Base-by-base conservation (phyloP, 73 alveolate genomes). In the Paramecium primaurelia region DNA sequence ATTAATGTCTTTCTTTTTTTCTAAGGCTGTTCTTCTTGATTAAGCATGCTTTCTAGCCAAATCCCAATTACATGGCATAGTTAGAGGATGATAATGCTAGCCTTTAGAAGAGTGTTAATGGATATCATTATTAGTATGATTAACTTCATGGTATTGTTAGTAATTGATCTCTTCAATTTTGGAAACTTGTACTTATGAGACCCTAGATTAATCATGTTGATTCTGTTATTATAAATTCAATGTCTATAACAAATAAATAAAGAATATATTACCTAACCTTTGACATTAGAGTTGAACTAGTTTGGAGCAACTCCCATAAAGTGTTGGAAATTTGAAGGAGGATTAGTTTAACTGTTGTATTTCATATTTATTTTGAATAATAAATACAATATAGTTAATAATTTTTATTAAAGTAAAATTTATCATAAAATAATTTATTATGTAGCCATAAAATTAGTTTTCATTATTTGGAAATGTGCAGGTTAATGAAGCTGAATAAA, bases 41-140 rank as follows among this genome's bases (percentile, higher is more conserved):
- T 38, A 34, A 4, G 93, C 93, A 87, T 87, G 93, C 12, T 38
- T 38, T 64, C 71, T 64, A 59, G 93, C 93, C 37, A 87, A 87
- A 6, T 58, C 73, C 93, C 93, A 87, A 44, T 87, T 86, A 16
- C 87, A 80, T 58, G 93, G 93, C 45, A 87, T 87, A 9, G 38
- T 16, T 1, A 87, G 37, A 20, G 93, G 93, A 87, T 87, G 69
- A 40, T 87, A 87, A 8, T 87, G 59, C 12, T 75, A 16, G 18
- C 26, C 88, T 75, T 75, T 42, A 54, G 69, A 18, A 1, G 69
- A 54, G 6, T 16, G 32, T 22, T 54, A 18, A 54, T 54, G 28
- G 11, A 3, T 34, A 18, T 54, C 69, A 54, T 1, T 54, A 5
- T 54, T 34, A 54, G 36, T 54, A 16, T 54, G 69, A 54, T 54